A percentile compares a stretch with the other conserved stretches of the same genome.
These are phyloP conservation scores for Coniferiporia sulphurascens DNA, from an alignment of 1,284 basidiomycete genomes.

Conservation along the genomic window DNA sequence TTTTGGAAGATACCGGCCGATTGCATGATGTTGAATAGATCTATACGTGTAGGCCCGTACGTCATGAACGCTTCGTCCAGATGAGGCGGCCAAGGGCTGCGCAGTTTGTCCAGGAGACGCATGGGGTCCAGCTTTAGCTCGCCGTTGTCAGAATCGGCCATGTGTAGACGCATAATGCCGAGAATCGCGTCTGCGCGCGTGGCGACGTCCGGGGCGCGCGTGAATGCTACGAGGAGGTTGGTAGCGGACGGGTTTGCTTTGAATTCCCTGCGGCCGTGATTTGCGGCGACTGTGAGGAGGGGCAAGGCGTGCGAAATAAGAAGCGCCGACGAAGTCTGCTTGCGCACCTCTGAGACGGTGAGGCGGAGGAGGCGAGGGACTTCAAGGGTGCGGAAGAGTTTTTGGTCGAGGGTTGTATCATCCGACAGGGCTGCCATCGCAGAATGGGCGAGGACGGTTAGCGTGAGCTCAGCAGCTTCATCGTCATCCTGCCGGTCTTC, in stretches of 20 bases:
- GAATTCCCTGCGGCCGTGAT: conserved; percentile 41
- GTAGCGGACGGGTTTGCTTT: conserved; percentile 38
- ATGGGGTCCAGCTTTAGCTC: conserved; percentile 37
- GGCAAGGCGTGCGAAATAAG: conserved; percentile 49
- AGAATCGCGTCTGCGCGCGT: conserved; percentile 44
- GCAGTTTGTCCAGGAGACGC: conserved; percentile 23
- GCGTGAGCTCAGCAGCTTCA: conserved; percentile 44
- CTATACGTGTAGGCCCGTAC: conserved; percentile 37
- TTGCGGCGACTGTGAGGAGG: conserved; percentile 38
- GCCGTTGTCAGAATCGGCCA: conserved; percentile 39
- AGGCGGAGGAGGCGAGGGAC: conserved; percentile 41
- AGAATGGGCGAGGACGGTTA: conserved; percentile 50
- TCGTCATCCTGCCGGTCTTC: conserved; percentile 46
- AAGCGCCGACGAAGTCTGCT: conserved; percentile 38
- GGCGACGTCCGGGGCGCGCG: conserved; percentile 49
- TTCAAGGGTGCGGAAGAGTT: conserved; percentile 39
- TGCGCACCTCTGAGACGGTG: conserved; percentile 38
- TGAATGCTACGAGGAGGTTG: conserved; percentile 47
- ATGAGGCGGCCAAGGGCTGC: conserved; percentile 39
- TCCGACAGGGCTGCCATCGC: conserved; percentile 40
- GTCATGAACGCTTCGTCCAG: conserved; percentile 41
- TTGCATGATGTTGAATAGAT: conserved; percentile 34
- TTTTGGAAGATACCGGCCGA: conserved; percentile 40
- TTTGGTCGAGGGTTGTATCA: conserved; percentile 30
- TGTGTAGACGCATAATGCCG: conserved; percentile 47